Evolutionary conservation across 129 eudicot genomes (phyloP), one percentile per base, ranked within the genome.

Genomic region (Chrysanthemum lavandulifolium): DNA sequence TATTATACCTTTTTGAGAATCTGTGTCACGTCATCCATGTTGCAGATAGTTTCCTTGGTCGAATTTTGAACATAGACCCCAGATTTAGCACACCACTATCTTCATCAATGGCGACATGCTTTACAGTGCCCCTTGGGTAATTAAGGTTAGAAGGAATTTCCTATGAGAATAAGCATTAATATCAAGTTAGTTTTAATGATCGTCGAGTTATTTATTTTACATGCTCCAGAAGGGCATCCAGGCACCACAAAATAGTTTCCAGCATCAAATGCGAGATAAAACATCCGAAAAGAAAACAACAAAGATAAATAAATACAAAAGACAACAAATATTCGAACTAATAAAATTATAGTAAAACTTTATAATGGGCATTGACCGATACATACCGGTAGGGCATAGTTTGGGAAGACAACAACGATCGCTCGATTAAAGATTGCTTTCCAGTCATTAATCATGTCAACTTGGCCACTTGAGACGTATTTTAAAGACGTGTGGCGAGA

Each of bases 21-120:
- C 73, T 85, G 88, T 21, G 84, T 82, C 45, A 93, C 96, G 52
- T 94, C 93, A 75, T 80, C 82, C 86, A 86, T 80, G 15, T 86
- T 82, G 77, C 84, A 76, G 18, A 94, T 93, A 71, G 84, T 72
- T 73, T 88, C 91, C 89, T 94, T 97, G 0, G 88, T 84, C 71
- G 87, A 75, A 84, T 94, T 86, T 69, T 94, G 97, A 65, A 94
- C 98, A 59, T 90, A 94, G 2, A 94, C 96, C 16, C 98, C 98
- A 40, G 88, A 82, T 84, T 86, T 94, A 31, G 84, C 84, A 77
- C 90, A n/a, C n/a, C n/a, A n/a, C n/a, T n/a, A n/a, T n/a, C n/a
- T n/a, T n/a, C n/a, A n/a, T n/a, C n/a, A n/a, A n/a, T n/a, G n/a
- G n/a, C n/a, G n/a, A n/a, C n/a, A n/a, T n/a, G n/a, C n/a, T n/a